Percentiles rank a stretch among this genome's conserved stretches.
phyloP scores from a whole-genome alignment of 2,329 filamentous ascomycete species.

The Simplicillium aogashimaense region DNA sequence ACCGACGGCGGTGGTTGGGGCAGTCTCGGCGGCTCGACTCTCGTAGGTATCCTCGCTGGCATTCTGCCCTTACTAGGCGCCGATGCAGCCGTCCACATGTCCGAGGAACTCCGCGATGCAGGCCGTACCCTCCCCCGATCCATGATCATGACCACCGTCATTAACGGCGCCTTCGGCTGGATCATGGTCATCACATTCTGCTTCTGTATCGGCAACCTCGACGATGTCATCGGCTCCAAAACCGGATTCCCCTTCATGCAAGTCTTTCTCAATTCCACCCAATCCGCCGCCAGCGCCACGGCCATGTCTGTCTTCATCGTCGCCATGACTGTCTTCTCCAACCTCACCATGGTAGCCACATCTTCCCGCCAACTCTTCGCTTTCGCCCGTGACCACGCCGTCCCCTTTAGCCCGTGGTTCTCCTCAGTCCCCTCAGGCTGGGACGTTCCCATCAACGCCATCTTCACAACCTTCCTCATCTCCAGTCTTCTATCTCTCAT shows the following conservation, averaged over 20 bases:
- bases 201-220: slow-evolving; percentile 22
- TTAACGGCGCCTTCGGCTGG: slow-evolving; percentile 23
- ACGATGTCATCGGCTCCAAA: slow-evolving; percentile 1
- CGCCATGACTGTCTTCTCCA: slow-evolving; percentile 14
- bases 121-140: slow-evolving; percentile 18
- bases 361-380: slow-evolving; percentile 19
- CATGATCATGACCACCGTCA: slow-evolving; percentile 19
- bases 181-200: slow-evolving; percentile 23
- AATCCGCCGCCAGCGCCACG: slow-evolving; percentile 10
- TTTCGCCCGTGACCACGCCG: slow-evolving; percentile 23
- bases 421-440: slow-evolving; percentile 8
- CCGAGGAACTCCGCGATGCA: slow-evolving; percentile 26
- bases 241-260: slow-evolving; percentile 19
- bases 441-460: slow-evolving; percentile 8
- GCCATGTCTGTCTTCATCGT: slow-evolving; percentile 17
- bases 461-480: slow-evolving; percentile 26
- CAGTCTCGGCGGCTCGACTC: slow-evolving; percentile 21
- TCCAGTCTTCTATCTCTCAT: slow-evolving; percentile 35
- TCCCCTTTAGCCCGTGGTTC: slow-evolving; percentile 8
- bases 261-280: slow-evolving; percentile 16
- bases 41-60: slow-evolving; percentile 25
- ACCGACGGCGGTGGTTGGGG: slow-evolving; percentile 20
- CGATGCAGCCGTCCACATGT: slow-evolving; percentile 19
- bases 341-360: slow-evolving; percentile 16
- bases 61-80: slow-evolving; percentile 22